Conservation (phyloP, 257 asterid genomes). For the Nicotiana benthamiana region DNA sequence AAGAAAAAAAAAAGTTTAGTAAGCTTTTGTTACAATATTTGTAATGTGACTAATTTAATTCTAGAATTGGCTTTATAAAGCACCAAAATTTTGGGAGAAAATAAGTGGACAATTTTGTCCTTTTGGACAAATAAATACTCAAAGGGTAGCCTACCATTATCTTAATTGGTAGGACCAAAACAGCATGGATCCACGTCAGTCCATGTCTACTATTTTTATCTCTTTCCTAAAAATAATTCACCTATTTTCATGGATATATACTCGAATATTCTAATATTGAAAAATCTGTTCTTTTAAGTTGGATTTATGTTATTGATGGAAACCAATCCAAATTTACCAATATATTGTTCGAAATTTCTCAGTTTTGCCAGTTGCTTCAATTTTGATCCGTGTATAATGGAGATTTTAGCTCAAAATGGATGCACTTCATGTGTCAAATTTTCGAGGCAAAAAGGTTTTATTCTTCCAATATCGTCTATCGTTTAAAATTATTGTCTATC, state of each 20-base stretch:
- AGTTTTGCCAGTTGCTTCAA: too few relatives aligned
- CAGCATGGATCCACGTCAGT: conserved; percentile 87
- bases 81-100: neutral
- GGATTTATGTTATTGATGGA: too few relatives aligned
- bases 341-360: too few relatives aligned
- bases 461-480: too few relatives aligned
- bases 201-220: conserved; percentile 26
- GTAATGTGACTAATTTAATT: neutral
- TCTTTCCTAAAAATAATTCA: neutral
- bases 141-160: neutral
- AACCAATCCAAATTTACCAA: too few relatives aligned
- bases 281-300: too few relatives aligned
- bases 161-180: conserved; percentile 8
- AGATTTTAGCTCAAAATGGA: too few relatives aligned
- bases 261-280: conserved; percentile 42
- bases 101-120: conserved; percentile 23
- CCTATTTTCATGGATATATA: conserved; percentile 44
- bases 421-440: too few relatives aligned
- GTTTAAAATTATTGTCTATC: too few relatives aligned
- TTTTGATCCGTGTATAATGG: too few relatives aligned
- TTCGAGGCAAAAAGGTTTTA: too few relatives aligned
- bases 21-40: neutral
- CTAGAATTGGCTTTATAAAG: conserved; percentile 16
- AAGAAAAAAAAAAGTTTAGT: too few relatives aligned
- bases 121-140: conserved; percentile 16